Evolutionary conservation across 345 rosid species (phyloP), one percentile per base, ranked within the genome.

Genomic region (Citrus unshiu): DNA sequence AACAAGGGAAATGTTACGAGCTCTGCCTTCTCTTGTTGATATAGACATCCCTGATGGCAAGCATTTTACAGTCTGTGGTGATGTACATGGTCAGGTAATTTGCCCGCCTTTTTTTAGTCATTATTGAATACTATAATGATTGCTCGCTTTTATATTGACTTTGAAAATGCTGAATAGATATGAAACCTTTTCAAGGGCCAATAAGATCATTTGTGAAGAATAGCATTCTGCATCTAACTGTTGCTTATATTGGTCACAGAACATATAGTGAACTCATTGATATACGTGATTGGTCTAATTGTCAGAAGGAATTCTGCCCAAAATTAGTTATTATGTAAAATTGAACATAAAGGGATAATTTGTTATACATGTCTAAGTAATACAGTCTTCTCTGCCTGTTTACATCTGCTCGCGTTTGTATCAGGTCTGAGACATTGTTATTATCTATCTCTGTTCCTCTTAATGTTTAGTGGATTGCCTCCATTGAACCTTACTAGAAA

Each of bases 71-170:
- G 97, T 96, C 73, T 96, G 99, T 71, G 99, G 99, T 85, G 99
- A 96, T 85, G 98, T 96, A 46, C 99, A 96, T 83, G 99, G 99
- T 75, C 98, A 96, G 98, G 99, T 96, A 87, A 66, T 85, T 84
- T 77, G 34, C 30, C 58, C 59, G 65, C 72, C 51, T 3, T 46
- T 46, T 10, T 13, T 29, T 68, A 9, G 46, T 35, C 39, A 74
- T 61, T 75, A 35, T 56, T 39, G 22, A 78, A 49, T 69, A 29
- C 25, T 32, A 46, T 29, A 74, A 22, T 35, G 51, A 59, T 70
- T 34, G 24, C 58, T 34, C 30, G 49, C 62, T 68, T 67, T 76
- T 37, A 34, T 61, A 12, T 65, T 49, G 56, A 56, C 13, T 39
- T 25, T 72, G 46, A 57, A 72, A 34, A 56, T 21, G 51, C 35